These are phyloP conservation scores for Exobasidium cylindrosporum DNA, from an alignment of 1,284 basidiomycete genomes.

Conservation along the genomic window DNA sequence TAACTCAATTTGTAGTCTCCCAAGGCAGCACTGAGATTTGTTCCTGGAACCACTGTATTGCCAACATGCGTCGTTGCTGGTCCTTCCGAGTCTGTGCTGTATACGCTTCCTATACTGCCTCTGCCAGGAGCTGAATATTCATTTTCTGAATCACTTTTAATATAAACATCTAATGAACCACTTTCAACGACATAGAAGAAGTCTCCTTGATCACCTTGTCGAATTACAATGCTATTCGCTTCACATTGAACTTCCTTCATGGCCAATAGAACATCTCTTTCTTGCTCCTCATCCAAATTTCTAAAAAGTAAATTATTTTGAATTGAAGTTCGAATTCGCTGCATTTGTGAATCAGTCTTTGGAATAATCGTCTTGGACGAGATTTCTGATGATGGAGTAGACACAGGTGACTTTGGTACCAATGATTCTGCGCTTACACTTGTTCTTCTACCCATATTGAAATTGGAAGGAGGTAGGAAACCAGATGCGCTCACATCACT, in stretches of 20 bases:
- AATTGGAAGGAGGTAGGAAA: conserved; percentile 57
- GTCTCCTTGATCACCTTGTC: conserved; percentile 93
- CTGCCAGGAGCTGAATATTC: not conserved
- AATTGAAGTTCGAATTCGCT: conserved; percentile 81
- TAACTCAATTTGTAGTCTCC: conserved; percentile 64
- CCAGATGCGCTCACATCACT: conserved; percentile 4
- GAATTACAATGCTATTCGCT: conserved; percentile 79
- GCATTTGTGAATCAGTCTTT: conserved; percentile 80
- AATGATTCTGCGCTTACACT: conserved; percentile 85
- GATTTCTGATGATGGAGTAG: conserved; percentile 56
- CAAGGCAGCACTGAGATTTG: conserved; percentile 1
- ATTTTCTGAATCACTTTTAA: conserved; percentile 57
- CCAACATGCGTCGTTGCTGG: conserved; percentile 9
- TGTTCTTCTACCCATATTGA: conserved; percentile 83
- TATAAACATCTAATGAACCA: conserved; percentile 82
- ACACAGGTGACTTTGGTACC: conserved; percentile 59
- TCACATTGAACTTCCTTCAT: conserved; percentile 84
- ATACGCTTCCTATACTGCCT: conserved; percentile 23
- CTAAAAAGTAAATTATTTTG: conserved; percentile 89
- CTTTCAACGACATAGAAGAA: conserved; percentile 96
- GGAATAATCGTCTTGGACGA: conserved; percentile 61
- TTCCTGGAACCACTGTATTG: conserved; percentile 5
- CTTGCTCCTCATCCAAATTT: conserved; percentile 93
- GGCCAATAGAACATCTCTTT: conserved; percentile 83
- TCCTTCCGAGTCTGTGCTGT: conserved; percentile 26